A percentile compares a stretch with the other conserved stretches of the same genome.
Evolutionary conservation across 345 rosid species (phyloP).

Genomic region (Sonneratia alba): DNA sequence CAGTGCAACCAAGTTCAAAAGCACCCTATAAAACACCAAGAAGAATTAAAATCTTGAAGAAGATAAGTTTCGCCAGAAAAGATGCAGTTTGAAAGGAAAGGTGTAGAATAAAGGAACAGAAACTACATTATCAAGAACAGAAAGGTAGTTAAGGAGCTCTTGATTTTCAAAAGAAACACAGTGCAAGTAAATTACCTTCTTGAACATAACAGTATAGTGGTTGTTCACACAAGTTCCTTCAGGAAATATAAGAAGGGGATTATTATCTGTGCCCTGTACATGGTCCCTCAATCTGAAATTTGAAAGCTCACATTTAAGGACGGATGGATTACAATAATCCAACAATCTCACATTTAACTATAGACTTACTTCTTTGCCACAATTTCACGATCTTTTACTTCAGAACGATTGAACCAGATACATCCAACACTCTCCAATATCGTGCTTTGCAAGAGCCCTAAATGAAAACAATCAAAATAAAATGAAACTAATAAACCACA

Average conservation of each 20-base stretch:
- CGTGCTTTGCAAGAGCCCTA: slow-evolving; percentile 85
- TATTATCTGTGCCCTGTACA: slow-evolving; percentile 72
- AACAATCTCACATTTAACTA: slow-evolving; percentile 9
- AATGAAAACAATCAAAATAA: no score
- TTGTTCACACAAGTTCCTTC: slow-evolving; percentile 98
- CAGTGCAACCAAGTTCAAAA: slow-evolving; percentile 90
- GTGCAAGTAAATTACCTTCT: slow-evolving; percentile 42
- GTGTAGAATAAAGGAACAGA: neutral
- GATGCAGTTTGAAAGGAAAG: neutral
- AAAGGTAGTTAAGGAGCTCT: neutral
- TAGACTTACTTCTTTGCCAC: slow-evolving; percentile 70
- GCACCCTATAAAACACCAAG: slow-evolving; percentile 58
- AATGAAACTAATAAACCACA: neutral
- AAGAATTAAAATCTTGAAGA: neutral
- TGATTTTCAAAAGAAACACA: neutral
- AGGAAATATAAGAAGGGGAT: slow-evolving; percentile 98
- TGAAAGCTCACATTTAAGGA: neutral
- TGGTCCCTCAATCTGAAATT: slow-evolving; percentile 80
- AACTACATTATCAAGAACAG: no score
- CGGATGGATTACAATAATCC: neutral
- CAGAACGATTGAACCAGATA: slow-evolving; percentile 92
- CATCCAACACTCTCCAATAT: slow-evolving; percentile 91
- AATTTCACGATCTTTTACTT: slow-evolving; percentile 93
- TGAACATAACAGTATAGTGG: slow-evolving; percentile 94
- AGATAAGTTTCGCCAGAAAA: neutral